Percentiles rank a stretch among this genome's conserved stretches.
These are phyloP conservation scores for Fistulinella prunicolor DNA, from an alignment of 768 basidiomycete genomes.

Conservation along the genomic window DNA sequence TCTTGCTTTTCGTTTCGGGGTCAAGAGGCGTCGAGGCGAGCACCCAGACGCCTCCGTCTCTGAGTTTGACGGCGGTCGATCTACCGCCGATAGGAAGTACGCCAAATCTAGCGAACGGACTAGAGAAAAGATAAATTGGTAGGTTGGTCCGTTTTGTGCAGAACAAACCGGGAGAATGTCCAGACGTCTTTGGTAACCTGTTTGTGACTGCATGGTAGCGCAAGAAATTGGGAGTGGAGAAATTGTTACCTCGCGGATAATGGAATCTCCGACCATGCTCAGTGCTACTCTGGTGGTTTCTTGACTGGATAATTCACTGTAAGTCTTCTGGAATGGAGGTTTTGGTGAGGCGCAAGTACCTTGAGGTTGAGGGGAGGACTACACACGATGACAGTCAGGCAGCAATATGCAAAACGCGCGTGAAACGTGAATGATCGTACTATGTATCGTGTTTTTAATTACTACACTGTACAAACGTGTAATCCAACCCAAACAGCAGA, in stretches of 20 bases:
- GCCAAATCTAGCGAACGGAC: conserved; percentile 66
- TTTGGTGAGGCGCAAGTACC: conserved; percentile 9
- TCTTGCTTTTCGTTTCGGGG: conserved; percentile 56
- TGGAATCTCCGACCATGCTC: conserved; percentile 35
- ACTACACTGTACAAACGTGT: background rate
- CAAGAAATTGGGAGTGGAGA: background rate
- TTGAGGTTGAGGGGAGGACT: conserved; percentile 13
- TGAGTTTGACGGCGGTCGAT: conserved; percentile 74
- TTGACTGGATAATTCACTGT: conserved; percentile 3
- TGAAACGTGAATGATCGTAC: conserved; percentile 9
- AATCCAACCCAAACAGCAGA: conserved; percentile 1
- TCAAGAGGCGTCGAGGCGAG: conserved; percentile 78
- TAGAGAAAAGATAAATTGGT: conserved; percentile 25
- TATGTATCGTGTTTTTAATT: background rate
- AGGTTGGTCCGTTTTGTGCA: background rate
- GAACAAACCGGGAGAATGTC: conserved; percentile 60
- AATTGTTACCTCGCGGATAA: conserved; percentile 43
- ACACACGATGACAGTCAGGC: conserved; percentile 21
- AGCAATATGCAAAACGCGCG: conserved; percentile 6
- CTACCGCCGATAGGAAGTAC: conserved; percentile 77
- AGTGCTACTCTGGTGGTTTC: conserved; percentile 1
- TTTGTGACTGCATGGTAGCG: conserved; percentile 1
- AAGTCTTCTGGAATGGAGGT: conserved; percentile 17
- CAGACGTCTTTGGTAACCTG: conserved; percentile 54
- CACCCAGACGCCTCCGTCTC: conserved; percentile 71